Conservation (phyloP, 2,329 filamentous ascomycete genomes). For the Fusarium beomiforme region DNA sequence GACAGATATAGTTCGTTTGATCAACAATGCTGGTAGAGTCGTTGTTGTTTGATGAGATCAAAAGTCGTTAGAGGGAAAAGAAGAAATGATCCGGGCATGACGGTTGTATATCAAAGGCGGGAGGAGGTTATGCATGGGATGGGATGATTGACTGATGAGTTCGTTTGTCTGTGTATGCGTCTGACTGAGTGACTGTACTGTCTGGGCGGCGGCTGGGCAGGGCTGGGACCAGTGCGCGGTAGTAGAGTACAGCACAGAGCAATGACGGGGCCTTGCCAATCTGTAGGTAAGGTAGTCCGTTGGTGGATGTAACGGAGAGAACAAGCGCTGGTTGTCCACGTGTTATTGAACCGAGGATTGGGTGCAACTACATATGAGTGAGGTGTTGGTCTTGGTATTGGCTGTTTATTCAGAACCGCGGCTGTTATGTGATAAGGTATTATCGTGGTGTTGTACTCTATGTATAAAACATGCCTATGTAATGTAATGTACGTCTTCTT, state of each 20-base stretch:
- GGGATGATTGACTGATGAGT: constrained; percentile 29
- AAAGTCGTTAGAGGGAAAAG: constrained; percentile 4
- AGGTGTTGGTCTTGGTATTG: constrained; percentile 2
- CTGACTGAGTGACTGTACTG: neutral
- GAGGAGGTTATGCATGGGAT: constrained; percentile 23
- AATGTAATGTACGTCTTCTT: neutral
- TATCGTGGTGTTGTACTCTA: constrained; percentile 19
- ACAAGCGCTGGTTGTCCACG: constrained; percentile 41
- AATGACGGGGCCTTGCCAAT: constrained; percentile 1
- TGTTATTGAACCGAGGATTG: constrained; percentile 44
- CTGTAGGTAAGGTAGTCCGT: too few species aligned
- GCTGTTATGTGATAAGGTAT: constrained; percentile 20
- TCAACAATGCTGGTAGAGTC: neutral
- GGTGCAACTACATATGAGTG: constrained; percentile 39
- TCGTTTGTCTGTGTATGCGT: constrained; percentile 1
- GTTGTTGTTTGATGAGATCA: neutral
- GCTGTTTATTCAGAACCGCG: constrained; percentile 20
- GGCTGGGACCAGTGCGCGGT: constrained; percentile 12
- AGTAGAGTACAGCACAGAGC: constrained; percentile 6
- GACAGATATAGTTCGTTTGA: neutral
- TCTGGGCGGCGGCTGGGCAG: constrained; percentile 31
- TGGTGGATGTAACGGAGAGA: constrained; percentile 20
- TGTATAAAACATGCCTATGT: constrained; percentile 6
- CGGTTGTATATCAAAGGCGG: constrained; percentile 38
- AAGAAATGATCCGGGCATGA: constrained; percentile 28